These are phyloP conservation scores for Pisolithus sp. DNA, from an alignment of 768 basidiomycete genomes.

Conservation along the genomic window DNA sequence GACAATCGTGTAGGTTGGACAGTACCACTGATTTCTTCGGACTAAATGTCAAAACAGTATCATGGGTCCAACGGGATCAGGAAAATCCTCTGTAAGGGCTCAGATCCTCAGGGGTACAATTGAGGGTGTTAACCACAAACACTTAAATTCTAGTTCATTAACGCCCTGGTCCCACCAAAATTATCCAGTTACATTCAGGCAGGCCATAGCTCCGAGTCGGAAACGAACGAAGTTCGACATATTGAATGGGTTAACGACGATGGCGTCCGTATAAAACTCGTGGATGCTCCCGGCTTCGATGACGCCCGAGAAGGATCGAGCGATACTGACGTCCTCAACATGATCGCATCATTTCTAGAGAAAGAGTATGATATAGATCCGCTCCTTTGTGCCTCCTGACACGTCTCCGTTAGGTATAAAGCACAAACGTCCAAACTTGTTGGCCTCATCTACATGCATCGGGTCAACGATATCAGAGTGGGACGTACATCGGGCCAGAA, in stretches of 20 bases:
- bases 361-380: not conserved
- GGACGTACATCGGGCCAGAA: slow-evolving; percentile 38
- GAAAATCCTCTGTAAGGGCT: not conserved
- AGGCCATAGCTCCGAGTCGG: not conserved
- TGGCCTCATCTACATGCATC: slow-evolving; percentile 41
- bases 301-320: not conserved
- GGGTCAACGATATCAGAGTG: slow-evolving; percentile 37
- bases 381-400: no score
- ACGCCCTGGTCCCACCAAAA: not conserved
- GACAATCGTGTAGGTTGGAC: no score
- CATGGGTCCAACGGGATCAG: not conserved
- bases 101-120: not conserved
- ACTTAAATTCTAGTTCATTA: not conserved
- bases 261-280: not conserved
- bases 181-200: not conserved
- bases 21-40: no score
- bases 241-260: not conserved
- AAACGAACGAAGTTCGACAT: not conserved
- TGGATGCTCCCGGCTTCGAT: slow-evolving; percentile 2
- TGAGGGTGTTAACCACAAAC: not conserved
- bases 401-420: not conserved
- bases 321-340: not conserved
- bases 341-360: not conserved
- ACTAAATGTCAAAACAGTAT: not conserved
- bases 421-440: slow-evolving; percentile 1